Evolutionary conservation across 768 basidiomycete genomes (phyloP).

Genomic region (Sarcodon sp.): DNA sequence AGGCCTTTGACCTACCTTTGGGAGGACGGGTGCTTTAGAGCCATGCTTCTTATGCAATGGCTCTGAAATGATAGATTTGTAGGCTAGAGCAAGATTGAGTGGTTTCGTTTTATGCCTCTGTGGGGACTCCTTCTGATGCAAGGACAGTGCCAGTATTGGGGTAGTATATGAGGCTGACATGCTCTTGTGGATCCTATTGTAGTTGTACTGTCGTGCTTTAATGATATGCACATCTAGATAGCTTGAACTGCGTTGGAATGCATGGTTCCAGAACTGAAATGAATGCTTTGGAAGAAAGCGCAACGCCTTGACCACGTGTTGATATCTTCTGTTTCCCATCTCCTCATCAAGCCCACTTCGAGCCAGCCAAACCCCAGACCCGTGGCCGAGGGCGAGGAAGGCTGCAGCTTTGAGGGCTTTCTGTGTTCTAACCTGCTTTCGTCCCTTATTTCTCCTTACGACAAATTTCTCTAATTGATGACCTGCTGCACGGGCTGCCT

Average conservation of each 20-base stretch:
- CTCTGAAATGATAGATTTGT: neutral
- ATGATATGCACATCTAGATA: too few species aligned
- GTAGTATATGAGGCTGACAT: constrained; percentile 83
- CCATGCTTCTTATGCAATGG: neutral
- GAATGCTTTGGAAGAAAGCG: too few species aligned
- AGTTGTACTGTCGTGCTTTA: too few species aligned
- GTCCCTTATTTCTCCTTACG: constrained; percentile 1
- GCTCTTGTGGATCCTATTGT: neutral
- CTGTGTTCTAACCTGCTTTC: neutral
- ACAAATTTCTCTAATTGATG: constrained; percentile 5
- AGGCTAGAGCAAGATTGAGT: constrained; percentile 28
- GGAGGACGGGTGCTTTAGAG: constrained; percentile 4
- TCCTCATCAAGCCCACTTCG: neutral
- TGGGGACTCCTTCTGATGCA: constrained; percentile 75
- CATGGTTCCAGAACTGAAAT: too few species aligned
- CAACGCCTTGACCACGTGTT: neutral
- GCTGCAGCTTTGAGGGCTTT: too few species aligned
- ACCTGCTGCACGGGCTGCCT: constrained; percentile 3
- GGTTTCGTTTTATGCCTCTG: constrained; percentile 33
- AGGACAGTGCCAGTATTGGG: constrained; percentile 61
- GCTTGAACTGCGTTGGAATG: too few species aligned
- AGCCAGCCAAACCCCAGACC: neutral
- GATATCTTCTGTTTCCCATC: neutral
- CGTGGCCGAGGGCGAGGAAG: too few species aligned
- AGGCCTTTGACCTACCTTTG: constrained; percentile 5